Evolutionary conservation across 257 asterid genomes (phyloP), one percentile per base, ranked within the genome.

Genomic region (Petunia axillaris): DNA sequence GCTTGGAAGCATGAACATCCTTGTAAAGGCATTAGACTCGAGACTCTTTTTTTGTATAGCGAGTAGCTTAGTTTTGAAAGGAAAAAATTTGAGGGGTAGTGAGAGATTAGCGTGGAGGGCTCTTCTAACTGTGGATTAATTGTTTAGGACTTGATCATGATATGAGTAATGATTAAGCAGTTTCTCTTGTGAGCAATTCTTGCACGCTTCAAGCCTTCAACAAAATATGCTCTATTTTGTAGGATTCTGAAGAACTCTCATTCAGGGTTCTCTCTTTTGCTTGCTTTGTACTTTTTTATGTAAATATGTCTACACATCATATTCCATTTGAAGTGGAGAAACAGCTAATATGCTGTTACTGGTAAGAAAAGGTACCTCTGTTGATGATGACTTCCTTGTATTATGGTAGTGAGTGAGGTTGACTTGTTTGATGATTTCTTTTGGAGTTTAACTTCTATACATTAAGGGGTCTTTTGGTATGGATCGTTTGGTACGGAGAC

Each of bases 31-130:
- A 9, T 2, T 8, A 16, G 60, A 71, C 13, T 50, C 35, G 1
- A 9, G 57, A 43, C 14, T 8, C 50, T 8, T 25, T 48, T 25
- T 48, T 13, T 71, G 77, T 48, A 48, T 71, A 71, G 43, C 11
- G 60, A 71, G 25, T 70, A 70, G 59, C 77, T 71, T 25, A 71
- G 77, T 48, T 71, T 71, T 71, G 77, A 71, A 71, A 25, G 35
- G 44, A 11, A 46, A 71, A 35, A 11, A 46, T 36, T 71, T 71
- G 44, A 71, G 77, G 77, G 48, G 77, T 25, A 46, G 77, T 2
- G 41, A 48, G 35, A 48, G 60, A 71, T 70, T 25, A 48, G 77
- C 25, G 60, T 48, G 13, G 60, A 48, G 11, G 11, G 44, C 4
- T 36, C 10, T 2, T 11, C 10, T 71, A 71, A 4, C 25, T 35